Evolutionary conservation across 176 grass and related monocot genomes (phyloP).

Genomic region (Carex pumila): DNA sequence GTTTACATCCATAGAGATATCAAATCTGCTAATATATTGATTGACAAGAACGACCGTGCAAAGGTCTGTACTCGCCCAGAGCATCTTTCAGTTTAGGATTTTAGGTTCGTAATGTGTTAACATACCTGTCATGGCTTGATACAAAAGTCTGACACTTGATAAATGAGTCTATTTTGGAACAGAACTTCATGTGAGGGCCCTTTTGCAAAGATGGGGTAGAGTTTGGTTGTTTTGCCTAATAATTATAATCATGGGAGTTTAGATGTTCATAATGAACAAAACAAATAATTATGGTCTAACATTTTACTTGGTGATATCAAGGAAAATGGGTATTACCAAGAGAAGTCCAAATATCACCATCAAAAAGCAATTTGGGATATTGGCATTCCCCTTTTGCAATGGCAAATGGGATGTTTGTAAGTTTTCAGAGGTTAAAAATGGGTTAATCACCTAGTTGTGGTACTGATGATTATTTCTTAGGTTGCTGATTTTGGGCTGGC

Average conservation of each 20-base stretch:
- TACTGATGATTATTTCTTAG: conserved; percentile 20
- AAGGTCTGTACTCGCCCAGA: conserved; percentile 37
- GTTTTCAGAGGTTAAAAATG: conserved; percentile 4
- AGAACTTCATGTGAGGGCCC: neutral
- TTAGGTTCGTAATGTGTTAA: neutral
- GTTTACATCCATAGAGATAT: conserved; percentile 95
- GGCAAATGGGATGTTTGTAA: neutral
- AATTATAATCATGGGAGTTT: neutral
- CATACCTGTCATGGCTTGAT: neutral
- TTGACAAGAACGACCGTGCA: conserved; percentile 76
- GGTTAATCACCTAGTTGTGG: neutral
- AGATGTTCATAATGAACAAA: neutral
- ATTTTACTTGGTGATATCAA: neutral
- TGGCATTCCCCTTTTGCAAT: neutral
- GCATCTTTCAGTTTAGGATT: neutral
- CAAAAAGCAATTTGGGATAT: neutral
- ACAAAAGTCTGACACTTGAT: neutral
- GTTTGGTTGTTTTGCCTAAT: neutral
- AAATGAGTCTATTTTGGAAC: no score
- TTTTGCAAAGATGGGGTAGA: neutral
- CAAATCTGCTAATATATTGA: conserved; percentile 94
- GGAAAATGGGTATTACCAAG: neutral
- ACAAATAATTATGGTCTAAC: neutral
- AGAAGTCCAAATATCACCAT: neutral
- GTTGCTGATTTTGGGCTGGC: conserved; percentile 97